Conservation (phyloP, 1,284 basidiomycete species). For the Volvariella volvacea region DNA sequence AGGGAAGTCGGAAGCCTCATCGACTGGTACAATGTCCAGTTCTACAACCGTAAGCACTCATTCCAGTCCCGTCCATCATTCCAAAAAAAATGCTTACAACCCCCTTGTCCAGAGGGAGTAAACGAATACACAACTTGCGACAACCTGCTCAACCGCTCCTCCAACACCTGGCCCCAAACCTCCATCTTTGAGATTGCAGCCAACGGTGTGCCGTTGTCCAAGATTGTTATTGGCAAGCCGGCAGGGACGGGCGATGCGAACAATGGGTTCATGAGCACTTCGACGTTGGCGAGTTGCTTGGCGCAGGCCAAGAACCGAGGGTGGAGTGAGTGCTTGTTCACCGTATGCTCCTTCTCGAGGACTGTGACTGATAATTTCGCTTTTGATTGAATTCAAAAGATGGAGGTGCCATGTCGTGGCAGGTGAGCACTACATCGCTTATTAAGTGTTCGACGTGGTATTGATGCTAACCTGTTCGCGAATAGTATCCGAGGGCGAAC, state of each 20-base stretch:
- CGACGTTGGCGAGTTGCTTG: constrained; percentile 49
- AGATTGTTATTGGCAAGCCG: constrained; percentile 57
- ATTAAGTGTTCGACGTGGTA: too few relatives aligned
- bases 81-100: too few relatives aligned
- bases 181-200: constrained; percentile 58
- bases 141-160: constrained; percentile 45
- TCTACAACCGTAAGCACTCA: constrained; percentile 50
- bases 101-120: constrained; percentile 36
- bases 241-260: constrained; percentile 42
- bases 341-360: not conserved
- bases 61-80: too few relatives aligned
- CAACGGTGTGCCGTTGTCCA: constrained; percentile 40
- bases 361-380: not conserved
- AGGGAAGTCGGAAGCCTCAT: constrained; percentile 47
- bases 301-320: constrained; percentile 44
- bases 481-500: constrained; percentile 14
- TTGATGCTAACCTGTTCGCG: too few relatives aligned
- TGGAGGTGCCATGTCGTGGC: constrained; percentile 43
- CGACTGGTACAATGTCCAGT: constrained; percentile 53
- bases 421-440: constrained; percentile 9
- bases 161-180: constrained; percentile 40
- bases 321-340: constrained; percentile 38
- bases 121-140: constrained; percentile 52
- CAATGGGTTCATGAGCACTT: constrained; percentile 51
- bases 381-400: constrained; percentile 25